Percentiles rank a stretch among this genome's conserved stretches.
Conservation (phyloP, 2,329 filamentous ascomycete genomes). For the Exophiala oligosperma region DNA sequence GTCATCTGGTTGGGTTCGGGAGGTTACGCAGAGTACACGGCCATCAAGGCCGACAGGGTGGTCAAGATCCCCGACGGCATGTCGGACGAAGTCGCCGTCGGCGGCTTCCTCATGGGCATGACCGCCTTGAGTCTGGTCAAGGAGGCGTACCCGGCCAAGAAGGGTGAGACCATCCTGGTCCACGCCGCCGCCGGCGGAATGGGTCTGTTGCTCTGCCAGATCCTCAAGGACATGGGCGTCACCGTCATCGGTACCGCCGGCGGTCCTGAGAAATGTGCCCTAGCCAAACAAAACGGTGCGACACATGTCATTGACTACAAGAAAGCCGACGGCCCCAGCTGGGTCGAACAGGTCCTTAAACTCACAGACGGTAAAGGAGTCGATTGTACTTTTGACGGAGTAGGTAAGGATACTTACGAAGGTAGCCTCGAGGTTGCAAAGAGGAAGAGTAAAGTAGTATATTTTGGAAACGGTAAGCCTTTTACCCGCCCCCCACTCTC, state of each 20-base stretch:
- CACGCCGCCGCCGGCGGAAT: constrained; percentile 86
- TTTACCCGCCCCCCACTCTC: not conserved
- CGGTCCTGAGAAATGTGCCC: constrained; percentile 67
- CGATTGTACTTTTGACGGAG: constrained; percentile 72
- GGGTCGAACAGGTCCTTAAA: constrained; percentile 80
- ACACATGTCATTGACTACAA: constrained; percentile 76
- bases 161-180: constrained; percentile 78
- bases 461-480: constrained; percentile 66
- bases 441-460: constrained; percentile 73
- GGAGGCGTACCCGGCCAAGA: constrained; percentile 69
- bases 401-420: constrained; percentile 84
- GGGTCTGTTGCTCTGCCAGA: constrained; percentile 68
- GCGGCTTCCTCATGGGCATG: constrained; percentile 74
- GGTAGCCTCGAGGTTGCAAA: constrained; percentile 71
- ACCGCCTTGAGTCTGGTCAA: constrained; percentile 78
- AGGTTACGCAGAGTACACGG: constrained; percentile 62
- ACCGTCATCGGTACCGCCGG: constrained; percentile 78
- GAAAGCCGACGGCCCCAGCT: constrained; percentile 72
- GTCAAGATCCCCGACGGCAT: constrained; percentile 66
- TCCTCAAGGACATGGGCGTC: constrained; percentile 71
- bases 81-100: constrained; percentile 63
- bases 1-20: constrained; percentile 66
- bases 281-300: constrained; percentile 71
- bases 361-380: constrained; percentile 73
- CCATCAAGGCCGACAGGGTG: constrained; percentile 54